These are phyloP conservation scores for Monosporascus sp. DNA, from an alignment of 2,329 filamentous ascomycete genomes.

Conservation along the genomic window DNA sequence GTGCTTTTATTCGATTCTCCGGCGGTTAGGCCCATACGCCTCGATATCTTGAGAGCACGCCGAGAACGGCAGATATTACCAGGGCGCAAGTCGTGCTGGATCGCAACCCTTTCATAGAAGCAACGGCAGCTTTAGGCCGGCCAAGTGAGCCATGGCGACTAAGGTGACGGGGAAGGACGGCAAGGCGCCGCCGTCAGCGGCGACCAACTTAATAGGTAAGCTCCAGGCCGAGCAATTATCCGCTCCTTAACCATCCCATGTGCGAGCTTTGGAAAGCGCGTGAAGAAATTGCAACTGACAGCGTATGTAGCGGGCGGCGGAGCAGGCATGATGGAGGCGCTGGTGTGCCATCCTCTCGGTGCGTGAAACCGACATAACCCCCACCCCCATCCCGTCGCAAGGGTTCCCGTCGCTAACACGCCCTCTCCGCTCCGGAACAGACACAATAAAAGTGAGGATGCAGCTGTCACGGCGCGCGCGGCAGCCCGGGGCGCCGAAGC, in stretches of 20 bases:
- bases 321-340: conserved; percentile 98
- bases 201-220: conserved; percentile 86
- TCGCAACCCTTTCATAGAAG: background rate
- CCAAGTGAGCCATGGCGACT: conserved; percentile 31
- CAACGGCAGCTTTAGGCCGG: conserved; percentile 17
- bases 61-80: too few relatives aligned
- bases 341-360: conserved; percentile 92
- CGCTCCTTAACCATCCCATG: background rate
- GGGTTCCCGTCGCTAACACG: conserved; percentile 1
- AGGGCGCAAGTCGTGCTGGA: too few relatives aligned
- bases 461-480: conserved; percentile 86
- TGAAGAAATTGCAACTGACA: conserved; percentile 10
- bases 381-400: background rate
- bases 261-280: too few relatives aligned
- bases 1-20: too few relatives aligned
- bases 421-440: conserved; percentile 33
- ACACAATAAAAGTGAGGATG: conserved; percentile 99
- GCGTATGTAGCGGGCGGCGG: conserved; percentile 72
- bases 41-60: too few relatives aligned
- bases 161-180: conserved; percentile 41
- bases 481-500: conserved; percentile 75
- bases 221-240: conserved; percentile 8
- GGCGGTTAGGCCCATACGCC: too few relatives aligned
- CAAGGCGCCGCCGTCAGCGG: conserved; percentile 78
- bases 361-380: conserved; percentile 18